Evolutionary conservation across 2,329 filamentous ascomycete species (phyloP), one percentile per base, ranked within the genome.

Genomic region (Fusarium euwallaceae): DNA sequence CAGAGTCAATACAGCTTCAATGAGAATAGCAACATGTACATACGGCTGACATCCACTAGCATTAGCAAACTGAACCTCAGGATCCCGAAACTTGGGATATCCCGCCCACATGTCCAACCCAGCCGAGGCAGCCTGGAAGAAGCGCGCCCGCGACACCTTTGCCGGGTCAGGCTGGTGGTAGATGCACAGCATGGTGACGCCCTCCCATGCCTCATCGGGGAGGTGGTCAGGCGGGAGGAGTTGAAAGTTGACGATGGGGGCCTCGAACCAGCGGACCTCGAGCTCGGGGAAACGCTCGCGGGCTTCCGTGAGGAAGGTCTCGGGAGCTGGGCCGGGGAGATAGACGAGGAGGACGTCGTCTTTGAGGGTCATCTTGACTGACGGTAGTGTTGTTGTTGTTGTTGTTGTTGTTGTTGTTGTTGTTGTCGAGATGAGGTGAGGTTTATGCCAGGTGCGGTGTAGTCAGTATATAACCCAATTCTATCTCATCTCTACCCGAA

Each of bases 81-180:
- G 76, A 36, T 84, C 79, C 58, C 78, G 66, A 71, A 82, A 87
- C 27, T 77, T 69, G 11, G 76, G 76, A 61, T 85, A 80, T 0
- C 75, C 74, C 6, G 81, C 66, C 84, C 86, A 87, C 41, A 75
- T 74, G 69, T 88, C 85, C 1, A 83, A 83, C 1, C 87, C 87
- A 2, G 86, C 84, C 0, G 83, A 85, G 0, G 80, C 76, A 29
- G 86, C 71, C 78, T 88, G 87, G n/a, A 88, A 82, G 67, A 83
- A 86, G 55, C 84, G 82, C 27, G 87, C 78, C 4, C 81, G 78
- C 10, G 78, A 74, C 37, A 86, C 77, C 51, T 79, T 63, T 29
- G 80, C 78, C 2, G 77, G 71, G 0, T 76, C 78, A 2, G 83
- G 82, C 6, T 83, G 79, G 32, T 77, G 70, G 63, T 80, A 81